phyloP scores from a whole-genome alignment of 2,329 filamentous ascomycete species.

The Fusarium xylarioides region DNA sequence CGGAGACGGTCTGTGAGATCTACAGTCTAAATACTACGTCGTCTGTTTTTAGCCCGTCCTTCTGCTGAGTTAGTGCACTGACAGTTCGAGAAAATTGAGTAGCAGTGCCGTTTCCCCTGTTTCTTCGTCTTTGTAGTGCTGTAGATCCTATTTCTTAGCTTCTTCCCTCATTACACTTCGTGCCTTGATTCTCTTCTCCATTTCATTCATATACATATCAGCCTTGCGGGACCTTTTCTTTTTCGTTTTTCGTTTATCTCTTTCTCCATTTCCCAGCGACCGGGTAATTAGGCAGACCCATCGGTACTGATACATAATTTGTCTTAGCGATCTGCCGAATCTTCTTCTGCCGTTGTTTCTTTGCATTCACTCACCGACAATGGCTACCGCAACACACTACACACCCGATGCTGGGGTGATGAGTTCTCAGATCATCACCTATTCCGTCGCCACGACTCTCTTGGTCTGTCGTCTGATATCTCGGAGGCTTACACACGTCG shows the following conservation, averaged over 20 bases:
- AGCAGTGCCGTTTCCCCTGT: neutral
- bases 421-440: slow-evolving; percentile 19
- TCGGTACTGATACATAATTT: neutral
- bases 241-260: neutral
- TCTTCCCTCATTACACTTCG: neutral
- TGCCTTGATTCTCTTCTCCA: neutral
- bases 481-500: slow-evolving; percentile 19
- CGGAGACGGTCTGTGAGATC: slow-evolving; percentile 12
- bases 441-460: slow-evolving; percentile 9
- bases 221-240: neutral
- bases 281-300: neutral
- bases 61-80: neutral
- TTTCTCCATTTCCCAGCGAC: neutral
- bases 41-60: neutral
- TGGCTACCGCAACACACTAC: neutral
- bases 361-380: neutral
- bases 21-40: slow-evolving; percentile 1
- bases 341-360: neutral
- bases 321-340: neutral
- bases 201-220: neutral
- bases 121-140: neutral
- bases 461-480: slow-evolving; percentile 17
- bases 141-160: neutral
- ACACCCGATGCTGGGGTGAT: slow-evolving; percentile 23
- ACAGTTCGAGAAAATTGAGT: neutral